Percentiles rank a stretch among this genome's conserved stretches.
Conservation (phyloP, 1,139 yeast species). For the Candida sanyaensis region DNA sequence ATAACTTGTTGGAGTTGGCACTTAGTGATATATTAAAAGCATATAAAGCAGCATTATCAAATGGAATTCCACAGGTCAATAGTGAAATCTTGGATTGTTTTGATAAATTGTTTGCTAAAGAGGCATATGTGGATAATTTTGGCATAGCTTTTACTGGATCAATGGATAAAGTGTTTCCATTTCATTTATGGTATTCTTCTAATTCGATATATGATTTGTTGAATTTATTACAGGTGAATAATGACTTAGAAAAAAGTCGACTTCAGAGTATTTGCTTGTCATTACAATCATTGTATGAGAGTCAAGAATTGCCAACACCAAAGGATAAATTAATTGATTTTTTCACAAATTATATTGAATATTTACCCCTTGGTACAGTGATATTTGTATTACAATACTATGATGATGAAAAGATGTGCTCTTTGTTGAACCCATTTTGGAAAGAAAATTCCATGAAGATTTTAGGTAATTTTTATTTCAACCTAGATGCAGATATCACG, state of each 20-base stretch:
- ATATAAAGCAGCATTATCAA: conserved; percentile 21
- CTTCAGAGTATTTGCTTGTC: conserved; percentile 40
- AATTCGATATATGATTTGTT: conserved; percentile 44
- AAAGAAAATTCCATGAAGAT: conserved; percentile 46
- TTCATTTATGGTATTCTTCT: conserved; percentile 52
- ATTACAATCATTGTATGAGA: conserved; percentile 34
- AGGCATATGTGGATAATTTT: conserved; percentile 21
- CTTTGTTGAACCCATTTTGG: conserved; percentile 58
- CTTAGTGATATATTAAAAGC: conserved; percentile 28
- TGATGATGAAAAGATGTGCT: conserved; percentile 52
- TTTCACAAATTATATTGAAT: conserved; percentile 39
- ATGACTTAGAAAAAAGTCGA: conserved; percentile 34
- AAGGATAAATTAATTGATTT: conserved; percentile 43
- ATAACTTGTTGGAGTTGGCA: conserved; percentile 15
- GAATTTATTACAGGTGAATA: conserved; percentile 21
- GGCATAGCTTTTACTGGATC: conserved; percentile 15
- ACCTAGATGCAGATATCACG: conserved; percentile 19
- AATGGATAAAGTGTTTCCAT: conserved; percentile 32
- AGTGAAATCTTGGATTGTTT: conserved; percentile 34
- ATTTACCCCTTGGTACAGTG: conserved; percentile 37
- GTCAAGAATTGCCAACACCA: conserved; percentile 45
- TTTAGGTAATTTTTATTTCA: conserved; percentile 47
- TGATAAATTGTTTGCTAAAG: conserved; percentile 35
- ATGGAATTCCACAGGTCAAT: conserved; percentile 32
- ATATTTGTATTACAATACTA: conserved; percentile 49